Evolutionary conservation across 208 protist species (phyloP).

Genomic region (Novymonas esmeraldas): DNA sequence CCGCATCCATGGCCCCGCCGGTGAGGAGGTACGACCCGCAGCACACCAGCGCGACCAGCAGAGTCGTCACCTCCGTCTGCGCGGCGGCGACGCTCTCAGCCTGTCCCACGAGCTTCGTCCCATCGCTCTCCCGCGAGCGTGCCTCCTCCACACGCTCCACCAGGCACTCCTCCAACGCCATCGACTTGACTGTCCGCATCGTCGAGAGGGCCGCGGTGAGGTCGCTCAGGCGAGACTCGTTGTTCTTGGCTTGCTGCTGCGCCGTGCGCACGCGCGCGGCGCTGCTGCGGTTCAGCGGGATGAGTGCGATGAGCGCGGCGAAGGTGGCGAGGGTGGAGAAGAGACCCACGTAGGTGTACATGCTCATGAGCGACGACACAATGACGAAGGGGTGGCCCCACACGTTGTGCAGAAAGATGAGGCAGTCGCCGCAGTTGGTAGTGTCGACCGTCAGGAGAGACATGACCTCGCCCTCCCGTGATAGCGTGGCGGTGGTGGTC

Average conservation of each 20-base stretch:
- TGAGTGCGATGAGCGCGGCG: slow-evolving; percentile 43
- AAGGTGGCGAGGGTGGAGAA: slow-evolving; percentile 64
- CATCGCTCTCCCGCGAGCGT: slow-evolving; percentile 49
- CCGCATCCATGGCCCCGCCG: slow-evolving; percentile 56
- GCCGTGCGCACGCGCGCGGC: slow-evolving; percentile 51
- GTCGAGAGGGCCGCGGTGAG: slow-evolving; percentile 56
- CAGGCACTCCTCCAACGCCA: slow-evolving; percentile 61
- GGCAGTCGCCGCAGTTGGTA: slow-evolving; percentile 55
- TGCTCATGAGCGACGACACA: slow-evolving; percentile 51
- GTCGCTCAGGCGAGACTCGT: slow-evolving; percentile 56
- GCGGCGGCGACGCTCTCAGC: slow-evolving; percentile 53
- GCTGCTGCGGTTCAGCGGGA: slow-evolving; percentile 61
- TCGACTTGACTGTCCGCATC: slow-evolving; percentile 80
- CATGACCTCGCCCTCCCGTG: slow-evolving; percentile 56
- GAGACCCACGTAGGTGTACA: slow-evolving; percentile 72
- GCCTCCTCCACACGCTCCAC: slow-evolving; percentile 41
- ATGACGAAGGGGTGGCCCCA: slow-evolving; percentile 77
- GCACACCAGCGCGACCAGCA: slow-evolving; percentile 67
- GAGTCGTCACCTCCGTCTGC: slow-evolving; percentile 59
- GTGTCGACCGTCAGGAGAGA: slow-evolving; percentile 71
- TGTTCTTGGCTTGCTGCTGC: slow-evolving; percentile 55
- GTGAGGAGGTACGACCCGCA: slow-evolving; percentile 64
- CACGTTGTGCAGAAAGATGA: slow-evolving; percentile 79
- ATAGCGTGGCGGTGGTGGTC: slow-evolving; percentile 14
- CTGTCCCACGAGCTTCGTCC: slow-evolving; percentile 34